These are phyloP conservation scores for Serendipita sp. DNA, from an alignment of 768 basidiomycete species.

Conservation along the genomic window DNA sequence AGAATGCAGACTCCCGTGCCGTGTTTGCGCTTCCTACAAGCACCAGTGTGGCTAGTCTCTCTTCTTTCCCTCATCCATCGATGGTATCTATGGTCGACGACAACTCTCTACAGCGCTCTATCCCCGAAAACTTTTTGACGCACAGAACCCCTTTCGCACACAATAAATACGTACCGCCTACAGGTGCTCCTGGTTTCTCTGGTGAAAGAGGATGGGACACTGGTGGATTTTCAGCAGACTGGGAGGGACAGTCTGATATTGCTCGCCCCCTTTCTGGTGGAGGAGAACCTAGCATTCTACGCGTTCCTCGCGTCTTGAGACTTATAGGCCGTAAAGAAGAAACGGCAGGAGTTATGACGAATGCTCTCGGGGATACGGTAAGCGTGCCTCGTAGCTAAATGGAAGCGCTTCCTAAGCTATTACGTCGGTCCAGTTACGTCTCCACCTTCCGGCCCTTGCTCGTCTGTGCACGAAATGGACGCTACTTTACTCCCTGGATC, in stretches of 20 bases:
- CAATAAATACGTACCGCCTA: conserved; percentile 29
- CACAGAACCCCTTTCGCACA: conserved; percentile 38
- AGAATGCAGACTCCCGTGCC: neutral
- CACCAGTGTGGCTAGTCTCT: neutral
- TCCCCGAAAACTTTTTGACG: neutral
- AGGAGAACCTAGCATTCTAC: neutral
- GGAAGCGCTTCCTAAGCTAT: neutral
- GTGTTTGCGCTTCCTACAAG: neutral
- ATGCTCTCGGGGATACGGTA: conserved; percentile 44
- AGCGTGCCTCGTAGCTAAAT: conserved; percentile 14
- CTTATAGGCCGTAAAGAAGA: conserved; percentile 34
- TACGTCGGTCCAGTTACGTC: conserved; percentile 36
- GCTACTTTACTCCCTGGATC: conserved; percentile 79
- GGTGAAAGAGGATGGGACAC: conserved; percentile 57
- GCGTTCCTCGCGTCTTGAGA: neutral
- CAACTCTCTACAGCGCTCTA: neutral
- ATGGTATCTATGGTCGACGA: too few species aligned
- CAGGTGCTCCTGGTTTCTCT: conserved; percentile 60
- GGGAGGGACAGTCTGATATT: conserved; percentile 20
- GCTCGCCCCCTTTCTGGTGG: conserved; percentile 27
- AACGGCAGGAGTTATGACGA: conserved; percentile 36
- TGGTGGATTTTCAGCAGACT: conserved; percentile 30
- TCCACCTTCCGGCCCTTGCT: conserved; percentile 53
- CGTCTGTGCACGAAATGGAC: conserved; percentile 59
- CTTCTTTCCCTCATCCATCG: neutral